Base-by-base conservation (phyloP, 1,284 basidiomycete genomes). In the Cryptococcus jaspeensis region DNA sequence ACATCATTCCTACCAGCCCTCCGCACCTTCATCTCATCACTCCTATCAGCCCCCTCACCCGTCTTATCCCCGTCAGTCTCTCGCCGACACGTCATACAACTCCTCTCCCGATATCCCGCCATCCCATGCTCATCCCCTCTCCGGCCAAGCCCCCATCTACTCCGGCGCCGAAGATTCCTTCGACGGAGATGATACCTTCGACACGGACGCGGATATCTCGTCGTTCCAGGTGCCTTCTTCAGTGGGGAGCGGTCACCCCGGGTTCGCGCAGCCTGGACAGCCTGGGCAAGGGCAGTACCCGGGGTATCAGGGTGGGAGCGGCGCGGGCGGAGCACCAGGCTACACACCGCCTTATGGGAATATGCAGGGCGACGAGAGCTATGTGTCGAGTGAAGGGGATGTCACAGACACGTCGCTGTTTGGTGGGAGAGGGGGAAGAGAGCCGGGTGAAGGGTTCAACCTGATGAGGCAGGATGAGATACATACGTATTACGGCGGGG, bases 381-480 rank as follows among this genome's bases (percentile, higher is more conserved):
- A 35, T 18, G 23, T 39, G n/a, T 45, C 42, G 15, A 28, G 23
- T 47, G 38, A 53, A 53, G 22, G 40, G 36, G 44, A 48, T 41
- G 28, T 50, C 9, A 39, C 35, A 8, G 32, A 15, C 18, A 37
- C 47, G 35, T 37, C 25, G 41, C 37, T 44, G 7, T 39, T 35
- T 12, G 45, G 50, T 38, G 48, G 50, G n/a, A 5, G 7, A 13
- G 50, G 28, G 8, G 48, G 48, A 46, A 56, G 53, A 40, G 50
- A 55, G 36, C 49, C 52, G 35, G 35, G 18, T 3, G 41, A 23
- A 20, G 45, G 42, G 38, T 74, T 72, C 44, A 61, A 63, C 3
- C 50, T 77, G 32, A 67, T 72, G 58, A 67, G 67, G 40, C 65
- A 64, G 46, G 78, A 78, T 42, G 78, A 79, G 56, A 78, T 79